A percentile compares a stretch with the other conserved stretches of the same genome.
Evolutionary conservation across 2,329 filamentous ascomycete genomes (phyloP).

Genomic region (Aspergillus aculeatinus): DNA sequence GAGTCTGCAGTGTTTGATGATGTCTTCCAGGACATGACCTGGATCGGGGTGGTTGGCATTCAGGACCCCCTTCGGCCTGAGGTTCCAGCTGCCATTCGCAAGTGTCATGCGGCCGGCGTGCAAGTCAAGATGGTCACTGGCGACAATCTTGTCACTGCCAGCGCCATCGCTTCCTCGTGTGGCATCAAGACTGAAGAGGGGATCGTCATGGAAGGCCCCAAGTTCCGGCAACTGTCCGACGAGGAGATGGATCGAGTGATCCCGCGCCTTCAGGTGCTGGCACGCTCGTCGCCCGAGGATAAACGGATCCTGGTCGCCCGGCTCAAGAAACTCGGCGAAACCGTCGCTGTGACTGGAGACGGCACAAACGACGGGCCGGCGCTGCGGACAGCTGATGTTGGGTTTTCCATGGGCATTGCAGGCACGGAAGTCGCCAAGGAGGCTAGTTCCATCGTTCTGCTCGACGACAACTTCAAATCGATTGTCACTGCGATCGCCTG

Average conservation of each 20-base stretch:
- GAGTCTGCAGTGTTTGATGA: slow-evolving; percentile 65
- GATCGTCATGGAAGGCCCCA: slow-evolving; percentile 67
- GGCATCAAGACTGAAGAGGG: slow-evolving; percentile 63
- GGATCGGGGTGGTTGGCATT: slow-evolving; percentile 71
- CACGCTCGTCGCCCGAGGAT: slow-evolving; percentile 65
- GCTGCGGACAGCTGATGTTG: slow-evolving; percentile 64
- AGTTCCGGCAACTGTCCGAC: slow-evolving; percentile 62
- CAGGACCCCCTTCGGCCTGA: slow-evolving; percentile 70
- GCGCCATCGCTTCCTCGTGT: slow-evolving; percentile 71
- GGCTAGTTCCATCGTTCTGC: slow-evolving; percentile 65
- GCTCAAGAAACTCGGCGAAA: slow-evolving; percentile 63
- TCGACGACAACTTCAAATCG: slow-evolving; percentile 65
- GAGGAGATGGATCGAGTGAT: slow-evolving; percentile 59
- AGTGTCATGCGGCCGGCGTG: slow-evolving; percentile 68
- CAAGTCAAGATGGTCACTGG: slow-evolving; percentile 72
- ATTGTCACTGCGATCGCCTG: slow-evolving; percentile 67
- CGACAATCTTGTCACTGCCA: slow-evolving; percentile 70
- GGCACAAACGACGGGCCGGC: slow-evolving; percentile 67
- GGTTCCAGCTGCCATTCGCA: slow-evolving; percentile 65
- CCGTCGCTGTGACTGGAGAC: slow-evolving; percentile 63
- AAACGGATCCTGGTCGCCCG: slow-evolving; percentile 64
- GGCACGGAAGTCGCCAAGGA: slow-evolving; percentile 69
- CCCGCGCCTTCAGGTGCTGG: slow-evolving; percentile 62
- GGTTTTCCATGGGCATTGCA: slow-evolving; percentile 67
- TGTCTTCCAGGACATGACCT: slow-evolving; percentile 70